Evolutionary conservation across 208 protist genomes (phyloP).

Genomic region (Zelonia costaricensis): DNA sequence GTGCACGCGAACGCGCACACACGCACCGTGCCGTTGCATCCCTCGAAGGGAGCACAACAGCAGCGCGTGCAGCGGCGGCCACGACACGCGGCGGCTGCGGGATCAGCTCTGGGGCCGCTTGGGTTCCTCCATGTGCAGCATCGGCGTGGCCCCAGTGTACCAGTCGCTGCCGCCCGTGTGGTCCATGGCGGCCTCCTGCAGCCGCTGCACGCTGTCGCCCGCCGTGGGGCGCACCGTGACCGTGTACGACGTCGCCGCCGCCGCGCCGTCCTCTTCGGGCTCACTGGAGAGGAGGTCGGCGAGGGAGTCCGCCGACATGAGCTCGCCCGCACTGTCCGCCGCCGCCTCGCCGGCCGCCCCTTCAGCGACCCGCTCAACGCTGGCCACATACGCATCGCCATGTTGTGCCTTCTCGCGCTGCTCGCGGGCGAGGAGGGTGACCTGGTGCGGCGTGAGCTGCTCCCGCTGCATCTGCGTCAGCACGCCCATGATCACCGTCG

Average conservation of each 20-base stretch:
- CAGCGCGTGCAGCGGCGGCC: no score
- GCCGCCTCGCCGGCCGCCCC: background rate
- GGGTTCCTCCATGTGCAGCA: constrained; percentile 23
- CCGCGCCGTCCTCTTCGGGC: constrained; percentile 17
- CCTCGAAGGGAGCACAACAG: no score
- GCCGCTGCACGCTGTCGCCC: constrained; percentile 57
- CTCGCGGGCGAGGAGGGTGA: constrained; percentile 59
- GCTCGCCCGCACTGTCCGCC: constrained; percentile 10
- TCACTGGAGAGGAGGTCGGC: constrained; percentile 62
- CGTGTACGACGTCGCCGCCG: constrained; percentile 29
- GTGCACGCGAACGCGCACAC: no score
- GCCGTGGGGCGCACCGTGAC: constrained; percentile 41
- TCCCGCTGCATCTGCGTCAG: constrained; percentile 84
- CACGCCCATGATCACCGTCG: constrained; percentile 80
- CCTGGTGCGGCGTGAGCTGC: constrained; percentile 88
- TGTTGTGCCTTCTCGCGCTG: constrained; percentile 40
- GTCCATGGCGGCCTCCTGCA: constrained; percentile 63
- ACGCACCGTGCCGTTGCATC: no score
- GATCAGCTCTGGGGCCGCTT: background rate
- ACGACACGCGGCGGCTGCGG: no score
- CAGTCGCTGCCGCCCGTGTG: constrained; percentile 50
- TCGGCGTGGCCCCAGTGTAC: constrained; percentile 57
- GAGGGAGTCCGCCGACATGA: constrained; percentile 61
- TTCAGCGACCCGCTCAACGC: constrained; percentile 27
- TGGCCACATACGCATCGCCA: constrained; percentile 42